Evolutionary conservation across 495 filamentous ascomycete genomes (phyloP).

Genomic region (Evansstolkia leycettana): DNA sequence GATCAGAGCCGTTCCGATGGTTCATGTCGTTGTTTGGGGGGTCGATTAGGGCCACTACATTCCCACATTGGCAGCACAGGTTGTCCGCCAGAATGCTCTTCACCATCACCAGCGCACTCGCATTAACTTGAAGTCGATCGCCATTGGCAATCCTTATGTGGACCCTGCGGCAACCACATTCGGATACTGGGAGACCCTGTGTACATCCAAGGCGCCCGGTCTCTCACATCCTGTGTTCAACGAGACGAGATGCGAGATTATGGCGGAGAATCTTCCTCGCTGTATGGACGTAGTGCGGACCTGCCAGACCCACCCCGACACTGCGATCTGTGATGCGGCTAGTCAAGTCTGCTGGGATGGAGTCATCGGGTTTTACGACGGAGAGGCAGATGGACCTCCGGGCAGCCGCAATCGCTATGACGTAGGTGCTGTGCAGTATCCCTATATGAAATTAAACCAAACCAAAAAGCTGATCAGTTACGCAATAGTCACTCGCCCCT

Average conservation of each 20-base stretch:
- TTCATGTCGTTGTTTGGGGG: too few relatives aligned
- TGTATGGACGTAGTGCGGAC: conserved; percentile 22
- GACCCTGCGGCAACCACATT: conserved; percentile 20
- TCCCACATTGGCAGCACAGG: conserved; percentile 21
- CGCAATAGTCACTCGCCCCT: conserved; percentile 25
- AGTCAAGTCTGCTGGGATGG: conserved; percentile 17
- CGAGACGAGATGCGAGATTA: conserved; percentile 28
- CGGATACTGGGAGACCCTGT: conserved; percentile 34
- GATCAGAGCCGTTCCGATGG: too few relatives aligned
- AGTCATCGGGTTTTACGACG: conserved; percentile 20
- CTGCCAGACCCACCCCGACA: conserved; percentile 19
- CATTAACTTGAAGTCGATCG: conserved; percentile 20
- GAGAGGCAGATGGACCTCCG: conserved; percentile 18
- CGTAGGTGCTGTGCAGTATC: too few relatives aligned
- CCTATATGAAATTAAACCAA: too few relatives aligned
- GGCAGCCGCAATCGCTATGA: too few relatives aligned
- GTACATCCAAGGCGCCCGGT: conserved; percentile 30
- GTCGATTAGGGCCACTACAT: conserved; percentile 27
- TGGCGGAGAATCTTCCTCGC: conserved; percentile 28
- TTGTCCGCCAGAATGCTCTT: conserved; percentile 20
- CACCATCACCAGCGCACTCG: conserved; percentile 17
- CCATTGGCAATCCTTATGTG: conserved; percentile 28
- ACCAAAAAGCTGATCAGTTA: too few relatives aligned
- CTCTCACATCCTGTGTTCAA: conserved; percentile 28
- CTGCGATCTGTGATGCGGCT: conserved; percentile 17